Evolutionary conservation across 2,329 filamentous ascomycete genomes (phyloP).

Genomic region (Sphaerulina populicola): DNA sequence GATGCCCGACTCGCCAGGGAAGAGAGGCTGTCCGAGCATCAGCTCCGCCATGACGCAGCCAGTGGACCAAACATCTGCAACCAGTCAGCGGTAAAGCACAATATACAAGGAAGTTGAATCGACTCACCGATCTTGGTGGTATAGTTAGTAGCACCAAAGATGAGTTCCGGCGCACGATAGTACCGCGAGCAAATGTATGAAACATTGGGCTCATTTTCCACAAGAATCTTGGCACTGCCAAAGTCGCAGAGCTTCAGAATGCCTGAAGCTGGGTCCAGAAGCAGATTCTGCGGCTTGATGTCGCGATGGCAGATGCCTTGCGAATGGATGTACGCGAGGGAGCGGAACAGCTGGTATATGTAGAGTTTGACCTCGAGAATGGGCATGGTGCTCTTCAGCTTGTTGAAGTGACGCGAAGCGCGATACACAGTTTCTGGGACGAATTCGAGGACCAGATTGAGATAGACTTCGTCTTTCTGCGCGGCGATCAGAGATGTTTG

Average conservation of each 20-base stretch:
- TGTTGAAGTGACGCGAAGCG: conserved; percentile 98
- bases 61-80: conserved; percentile 92
- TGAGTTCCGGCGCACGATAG: conserved; percentile 94
- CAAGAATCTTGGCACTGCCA: conserved; percentile 94
- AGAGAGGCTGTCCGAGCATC: conserved; percentile 95
- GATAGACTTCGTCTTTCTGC: conserved; percentile 85
- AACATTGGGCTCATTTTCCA: conserved; percentile 97
- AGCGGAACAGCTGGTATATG: conserved; percentile 98
- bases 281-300: conserved; percentile 96
- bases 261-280: conserved; percentile 83
- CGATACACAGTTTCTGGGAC: conserved; percentile 98
- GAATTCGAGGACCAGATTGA: conserved; percentile 96
- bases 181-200: conserved; percentile 99
- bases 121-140: conserved; percentile 95
- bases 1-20: conserved; percentile 96
- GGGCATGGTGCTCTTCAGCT: conserved; percentile 99
- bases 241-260: conserved; percentile 98
- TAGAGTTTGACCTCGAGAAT: conserved; percentile 98
- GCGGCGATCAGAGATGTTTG: conserved; percentile 33
- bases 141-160: conserved; percentile 98
- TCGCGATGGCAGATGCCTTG: conserved; percentile 98
- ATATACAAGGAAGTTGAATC: not conserved
- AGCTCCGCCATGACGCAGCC: conserved; percentile 98
- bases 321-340: conserved; percentile 96
- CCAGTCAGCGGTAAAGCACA: conserved; percentile 13